phyloP scores from a whole-genome alignment of 2,329 filamentous ascomycete genomes.

The Neonectria sp. region DNA sequence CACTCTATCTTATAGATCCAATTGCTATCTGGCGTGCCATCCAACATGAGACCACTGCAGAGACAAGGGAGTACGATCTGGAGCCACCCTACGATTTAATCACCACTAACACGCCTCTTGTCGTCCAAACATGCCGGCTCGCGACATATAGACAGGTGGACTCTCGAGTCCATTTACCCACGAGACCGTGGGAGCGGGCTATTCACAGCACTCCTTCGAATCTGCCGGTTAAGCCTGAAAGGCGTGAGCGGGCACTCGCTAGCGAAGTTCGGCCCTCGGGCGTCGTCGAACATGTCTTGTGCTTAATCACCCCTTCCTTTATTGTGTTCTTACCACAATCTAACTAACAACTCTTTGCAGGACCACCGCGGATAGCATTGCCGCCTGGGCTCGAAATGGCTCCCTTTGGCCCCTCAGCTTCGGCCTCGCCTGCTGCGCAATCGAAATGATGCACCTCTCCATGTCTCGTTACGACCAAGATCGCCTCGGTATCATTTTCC shows the following conservation, averaged over 20 bases:
- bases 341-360: not conserved
- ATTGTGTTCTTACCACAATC: not conserved
- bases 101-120: not conserved
- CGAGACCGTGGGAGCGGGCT: not conserved
- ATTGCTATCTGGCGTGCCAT: not conserved
- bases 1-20: not conserved
- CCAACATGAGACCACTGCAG: not conserved
- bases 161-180: not conserved
- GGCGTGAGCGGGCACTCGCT: not conserved
- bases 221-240: not conserved
- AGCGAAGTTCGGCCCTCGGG: not conserved
- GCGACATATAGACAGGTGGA: too few species aligned
- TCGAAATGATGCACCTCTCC: slow-evolving; percentile 2
- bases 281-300: not conserved
- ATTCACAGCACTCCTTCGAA: not conserved
- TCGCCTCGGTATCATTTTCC: slow-evolving; percentile 5
- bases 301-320: not conserved
- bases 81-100: not conserved
- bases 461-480: slow-evolving; percentile 8
- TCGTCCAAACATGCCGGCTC: not conserved
- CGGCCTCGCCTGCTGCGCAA: not conserved
- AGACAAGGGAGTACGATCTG: not conserved
- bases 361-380: not conserved
- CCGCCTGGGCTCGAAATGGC: not conserved
- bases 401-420: slow-evolving; percentile 1